Conservation (phyloP, 1,284 basidiomycete genomes). For the Ceratobasidium theobromae region DNA sequence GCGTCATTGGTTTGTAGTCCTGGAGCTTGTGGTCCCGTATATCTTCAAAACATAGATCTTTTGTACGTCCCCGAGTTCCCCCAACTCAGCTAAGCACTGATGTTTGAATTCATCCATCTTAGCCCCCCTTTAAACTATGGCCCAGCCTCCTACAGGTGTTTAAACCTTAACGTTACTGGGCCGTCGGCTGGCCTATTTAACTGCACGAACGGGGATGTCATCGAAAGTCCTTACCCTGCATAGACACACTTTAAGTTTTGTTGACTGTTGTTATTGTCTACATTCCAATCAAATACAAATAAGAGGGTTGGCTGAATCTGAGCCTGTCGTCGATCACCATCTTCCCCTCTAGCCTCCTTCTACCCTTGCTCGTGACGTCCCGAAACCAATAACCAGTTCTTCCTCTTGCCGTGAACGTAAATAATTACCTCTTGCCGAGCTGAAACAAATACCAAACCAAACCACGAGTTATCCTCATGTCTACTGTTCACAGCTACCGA, state of each 20-base stretch:
- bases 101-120: neutral
- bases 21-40: constrained; percentile 6
- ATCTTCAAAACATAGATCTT: constrained; percentile 8
- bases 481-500: constrained; percentile 16
- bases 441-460: neutral
- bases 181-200: constrained; percentile 16
- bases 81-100: neutral
- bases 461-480: constrained; percentile 18
- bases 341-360: neutral
- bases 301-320: neutral
- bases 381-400: neutral
- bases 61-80: neutral
- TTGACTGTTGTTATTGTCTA: neutral
- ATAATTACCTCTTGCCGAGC: constrained; percentile 6
- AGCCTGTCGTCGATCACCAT: neutral
- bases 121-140: constrained; percentile 3
- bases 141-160: constrained; percentile 4
- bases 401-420: constrained; percentile 10
- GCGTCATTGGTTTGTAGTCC: constrained; percentile 24
- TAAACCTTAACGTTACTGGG: constrained; percentile 6
- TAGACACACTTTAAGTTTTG: neutral
- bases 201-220: neutral
- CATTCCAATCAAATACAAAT: neutral
- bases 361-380: no score
- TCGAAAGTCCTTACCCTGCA: constrained; percentile 6